Conservation (phyloP, 371 early-diverging fungal species). For the Rhizopus stolonifer region DNA sequence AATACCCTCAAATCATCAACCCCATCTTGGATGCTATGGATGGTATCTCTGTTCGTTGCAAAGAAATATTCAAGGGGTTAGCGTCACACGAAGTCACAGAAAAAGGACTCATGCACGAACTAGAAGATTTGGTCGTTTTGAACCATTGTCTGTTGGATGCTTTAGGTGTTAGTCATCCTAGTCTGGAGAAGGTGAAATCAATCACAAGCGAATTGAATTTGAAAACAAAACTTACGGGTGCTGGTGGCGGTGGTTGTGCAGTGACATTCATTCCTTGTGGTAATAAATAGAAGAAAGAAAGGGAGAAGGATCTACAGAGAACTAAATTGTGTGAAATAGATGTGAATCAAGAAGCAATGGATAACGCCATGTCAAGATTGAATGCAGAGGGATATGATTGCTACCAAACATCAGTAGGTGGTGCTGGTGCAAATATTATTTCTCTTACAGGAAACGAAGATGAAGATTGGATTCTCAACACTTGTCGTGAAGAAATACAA, state of each 20-base stretch:
- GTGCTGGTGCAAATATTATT: constrained; percentile 62
- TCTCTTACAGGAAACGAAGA: constrained; percentile 21
- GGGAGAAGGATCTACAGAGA: neutral
- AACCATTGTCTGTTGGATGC: constrained; percentile 81
- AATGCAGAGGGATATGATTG: constrained; percentile 63
- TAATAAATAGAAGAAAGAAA: constrained; percentile 20
- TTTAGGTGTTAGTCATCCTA: constrained; percentile 82
- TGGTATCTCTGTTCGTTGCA: constrained; percentile 60
- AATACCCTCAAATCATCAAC: constrained; percentile 68
- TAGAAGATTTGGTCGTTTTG: constrained; percentile 70
- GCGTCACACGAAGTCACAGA: constrained; percentile 10
- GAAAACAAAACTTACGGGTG: constrained; percentile 91
- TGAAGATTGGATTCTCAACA: constrained; percentile 31
- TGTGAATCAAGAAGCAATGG: constrained; percentile 40
- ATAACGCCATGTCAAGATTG: constrained; percentile 44
- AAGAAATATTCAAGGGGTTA: constrained; percentile 30
- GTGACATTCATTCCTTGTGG: constrained; percentile 77
- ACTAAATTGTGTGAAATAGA: constrained; percentile 9
- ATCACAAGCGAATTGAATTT: constrained; percentile 63
- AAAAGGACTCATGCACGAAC: constrained; percentile 22
- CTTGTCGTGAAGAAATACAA: constrained; percentile 28
- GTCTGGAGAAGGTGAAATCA: constrained; percentile 75
- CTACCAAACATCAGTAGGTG: constrained; percentile 75
- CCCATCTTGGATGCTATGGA: constrained; percentile 80
- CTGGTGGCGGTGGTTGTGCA: constrained; percentile 97